phyloP scores from a whole-genome alignment of 257 asterid species.

The Solanum ossicruentum region DNA sequence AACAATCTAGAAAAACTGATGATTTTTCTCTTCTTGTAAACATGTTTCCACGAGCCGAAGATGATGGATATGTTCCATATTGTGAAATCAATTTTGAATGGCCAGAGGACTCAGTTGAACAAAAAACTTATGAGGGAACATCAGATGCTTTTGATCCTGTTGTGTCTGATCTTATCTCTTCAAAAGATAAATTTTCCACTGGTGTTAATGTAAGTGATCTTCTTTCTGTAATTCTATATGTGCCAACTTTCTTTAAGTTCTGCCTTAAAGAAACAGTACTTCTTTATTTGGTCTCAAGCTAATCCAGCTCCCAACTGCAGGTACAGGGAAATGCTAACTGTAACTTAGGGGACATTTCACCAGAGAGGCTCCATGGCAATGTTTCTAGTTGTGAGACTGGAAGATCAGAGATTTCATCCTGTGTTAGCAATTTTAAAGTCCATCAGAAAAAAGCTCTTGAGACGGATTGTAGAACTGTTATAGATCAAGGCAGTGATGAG shows the following conservation, averaged over 20 bases:
- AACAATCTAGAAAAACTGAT: slow-evolving; percentile 21
- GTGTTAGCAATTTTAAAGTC: slow-evolving; percentile 8
- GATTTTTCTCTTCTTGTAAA: slow-evolving; percentile 33
- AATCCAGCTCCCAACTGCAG: slow-evolving; percentile 3
- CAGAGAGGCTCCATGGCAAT: slow-evolving; percentile 11
- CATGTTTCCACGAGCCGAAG: slow-evolving; percentile 32
- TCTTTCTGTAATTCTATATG: not conserved
- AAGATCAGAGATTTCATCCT: slow-evolving; percentile 20
- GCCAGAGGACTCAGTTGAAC: slow-evolving; percentile 1
- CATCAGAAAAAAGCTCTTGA: slow-evolving; percentile 7
- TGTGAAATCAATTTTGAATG: slow-evolving; percentile 24
- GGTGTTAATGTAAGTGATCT: slow-evolving; percentile 17
- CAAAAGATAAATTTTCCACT: slow-evolving; percentile 6
- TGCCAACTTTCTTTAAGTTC: not conserved
- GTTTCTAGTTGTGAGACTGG: slow-evolving; percentile 7
- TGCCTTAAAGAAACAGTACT: not conserved
- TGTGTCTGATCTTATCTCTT: slow-evolving; percentile 2
- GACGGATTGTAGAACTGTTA: slow-evolving; percentile 14
- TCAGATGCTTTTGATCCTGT: slow-evolving; percentile 16
- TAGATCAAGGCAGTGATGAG: slow-evolving; percentile 46
- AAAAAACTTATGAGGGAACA: not conserved
- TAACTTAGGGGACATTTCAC: slow-evolving; percentile 7
- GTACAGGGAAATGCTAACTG: slow-evolving; percentile 19
- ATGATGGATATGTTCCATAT: slow-evolving; percentile 53
- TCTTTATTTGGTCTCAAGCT: not conserved